These are phyloP conservation scores for Noccaea caerulescens DNA, from an alignment of 345 rosid genomes.

Conservation along the genomic window DNA sequence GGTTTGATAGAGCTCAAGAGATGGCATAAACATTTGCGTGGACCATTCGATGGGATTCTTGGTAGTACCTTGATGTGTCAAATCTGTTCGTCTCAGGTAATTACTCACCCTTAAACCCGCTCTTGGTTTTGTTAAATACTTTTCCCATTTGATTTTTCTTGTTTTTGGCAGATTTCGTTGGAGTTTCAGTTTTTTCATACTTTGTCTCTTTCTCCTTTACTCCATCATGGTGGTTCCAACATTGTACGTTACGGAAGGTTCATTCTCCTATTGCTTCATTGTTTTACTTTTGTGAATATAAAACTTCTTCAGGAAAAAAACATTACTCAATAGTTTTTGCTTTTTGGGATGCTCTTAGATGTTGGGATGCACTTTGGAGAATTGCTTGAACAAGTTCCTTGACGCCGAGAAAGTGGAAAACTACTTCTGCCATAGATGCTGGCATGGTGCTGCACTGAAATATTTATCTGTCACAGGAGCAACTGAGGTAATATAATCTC, in stretches of 20 bases:
- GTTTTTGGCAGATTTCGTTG: conserved; percentile 68
- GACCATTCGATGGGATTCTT: conserved; percentile 89
- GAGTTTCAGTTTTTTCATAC: conserved; percentile 86
- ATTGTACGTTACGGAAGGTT: conserved; percentile 78
- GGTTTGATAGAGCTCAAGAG: conserved; percentile 59
- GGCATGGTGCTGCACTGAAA: conserved; percentile 78
- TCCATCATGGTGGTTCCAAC: conserved; percentile 52
- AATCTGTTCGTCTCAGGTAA: conserved; percentile 74
- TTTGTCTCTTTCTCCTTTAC: conserved; percentile 69
- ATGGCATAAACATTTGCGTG: conserved; percentile 81
- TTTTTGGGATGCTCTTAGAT: conserved; percentile 46
- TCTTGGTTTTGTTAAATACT: conserved; percentile 1
- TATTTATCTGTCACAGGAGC: conserved; percentile 54
- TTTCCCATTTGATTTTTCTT: not conserved
- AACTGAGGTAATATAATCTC: conserved; percentile 51
- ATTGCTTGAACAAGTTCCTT: conserved; percentile 72
- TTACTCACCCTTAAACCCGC: not conserved
- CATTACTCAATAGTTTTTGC: conserved; percentile 10
- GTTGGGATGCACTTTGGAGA: conserved; percentile 64
- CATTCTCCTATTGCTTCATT: conserved; percentile 39
- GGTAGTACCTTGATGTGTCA: conserved; percentile 71
- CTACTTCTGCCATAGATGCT: conserved; percentile 75
- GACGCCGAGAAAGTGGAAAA: conserved; percentile 64
- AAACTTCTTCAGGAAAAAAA: not conserved
- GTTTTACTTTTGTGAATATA: not conserved